Conservation (phyloP, 306 rosid species). For the Ammopiptanthus mongolicus region DNA sequence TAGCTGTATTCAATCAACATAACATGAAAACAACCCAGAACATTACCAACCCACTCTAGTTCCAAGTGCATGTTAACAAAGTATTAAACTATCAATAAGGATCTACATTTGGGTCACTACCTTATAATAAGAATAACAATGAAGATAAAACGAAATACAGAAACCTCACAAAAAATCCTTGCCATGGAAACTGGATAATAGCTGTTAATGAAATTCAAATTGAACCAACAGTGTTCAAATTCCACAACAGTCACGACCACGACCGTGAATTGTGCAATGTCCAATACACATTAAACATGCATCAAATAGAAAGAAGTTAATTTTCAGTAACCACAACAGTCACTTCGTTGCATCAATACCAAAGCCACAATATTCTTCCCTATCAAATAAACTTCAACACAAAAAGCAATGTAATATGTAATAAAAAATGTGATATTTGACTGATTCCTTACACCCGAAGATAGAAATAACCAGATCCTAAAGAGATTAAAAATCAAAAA, state of each 20-base stretch:
- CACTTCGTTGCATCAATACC: background rate
- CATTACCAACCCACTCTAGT: background rate
- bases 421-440: background rate
- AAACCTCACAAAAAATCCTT: background rate
- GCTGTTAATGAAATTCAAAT: background rate
- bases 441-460: background rate
- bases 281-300: background rate
- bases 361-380: background rate
- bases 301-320: background rate
- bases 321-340: background rate
- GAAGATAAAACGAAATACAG: background rate
- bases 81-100: background rate
- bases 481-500: background rate
- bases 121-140: background rate
- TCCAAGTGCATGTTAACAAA: background rate
- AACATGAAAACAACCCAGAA: background rate
- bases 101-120: background rate
- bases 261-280: background rate
- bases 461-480: slow-evolving; percentile 30
- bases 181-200: background rate
- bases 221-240: slow-evolving; percentile 9
- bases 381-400: background rate
- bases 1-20: background rate
- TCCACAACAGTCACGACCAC: background rate
- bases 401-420: background rate